A percentile compares a stretch with the other conserved stretches of the same genome.
phyloP scores from a whole-genome alignment of 2,329 filamentous ascomycete genomes.

The Pseudohalonectria lignicola region DNA sequence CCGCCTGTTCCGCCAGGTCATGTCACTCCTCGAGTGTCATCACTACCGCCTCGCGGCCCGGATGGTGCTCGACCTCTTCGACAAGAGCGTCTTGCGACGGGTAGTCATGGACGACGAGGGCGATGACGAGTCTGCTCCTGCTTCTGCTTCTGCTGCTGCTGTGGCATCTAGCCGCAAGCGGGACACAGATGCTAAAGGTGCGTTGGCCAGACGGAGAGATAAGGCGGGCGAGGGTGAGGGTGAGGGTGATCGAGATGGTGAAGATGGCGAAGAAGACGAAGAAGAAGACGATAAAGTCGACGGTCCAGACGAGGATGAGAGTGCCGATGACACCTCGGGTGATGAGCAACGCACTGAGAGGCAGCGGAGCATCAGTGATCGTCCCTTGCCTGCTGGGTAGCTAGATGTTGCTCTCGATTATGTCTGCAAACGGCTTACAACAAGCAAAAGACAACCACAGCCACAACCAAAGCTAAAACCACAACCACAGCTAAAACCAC shows the following conservation, averaged over 20 bases:
- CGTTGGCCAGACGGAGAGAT: too few species aligned
- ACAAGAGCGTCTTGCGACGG: slow-evolving; percentile 73
- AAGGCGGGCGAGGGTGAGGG: slow-evolving; percentile 15
- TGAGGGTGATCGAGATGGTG: slow-evolving; percentile 18
- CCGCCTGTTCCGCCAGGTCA: slow-evolving; percentile 71
- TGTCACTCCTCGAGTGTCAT: slow-evolving; percentile 77
- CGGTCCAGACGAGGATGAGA: slow-evolving; percentile 25
- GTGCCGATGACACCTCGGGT: slow-evolving; percentile 31
- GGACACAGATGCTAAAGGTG: too few species aligned
- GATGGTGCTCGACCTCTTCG: slow-evolving; percentile 89
- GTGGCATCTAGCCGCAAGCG: too few species aligned
- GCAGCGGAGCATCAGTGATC: slow-evolving; percentile 38
- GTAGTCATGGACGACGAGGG: slow-evolving; percentile 51
- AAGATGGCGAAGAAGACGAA: slow-evolving; percentile 16
- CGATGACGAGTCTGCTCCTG: too few species aligned
- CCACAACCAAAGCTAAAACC: too few species aligned
- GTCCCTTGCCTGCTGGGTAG: slow-evolving; percentile 12
- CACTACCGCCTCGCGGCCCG: slow-evolving; percentile 81
- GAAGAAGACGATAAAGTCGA: slow-evolving; percentile 10
- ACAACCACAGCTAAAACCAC: too few species aligned
- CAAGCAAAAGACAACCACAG: too few species aligned
- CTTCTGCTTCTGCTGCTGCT: too few species aligned
- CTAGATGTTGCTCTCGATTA: background rate
- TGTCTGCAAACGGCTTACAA: too few species aligned
- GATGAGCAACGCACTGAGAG: slow-evolving; percentile 44